Conservation (phyloP, 306 rosid genomes). For the Hippophae tibetana region DNA sequence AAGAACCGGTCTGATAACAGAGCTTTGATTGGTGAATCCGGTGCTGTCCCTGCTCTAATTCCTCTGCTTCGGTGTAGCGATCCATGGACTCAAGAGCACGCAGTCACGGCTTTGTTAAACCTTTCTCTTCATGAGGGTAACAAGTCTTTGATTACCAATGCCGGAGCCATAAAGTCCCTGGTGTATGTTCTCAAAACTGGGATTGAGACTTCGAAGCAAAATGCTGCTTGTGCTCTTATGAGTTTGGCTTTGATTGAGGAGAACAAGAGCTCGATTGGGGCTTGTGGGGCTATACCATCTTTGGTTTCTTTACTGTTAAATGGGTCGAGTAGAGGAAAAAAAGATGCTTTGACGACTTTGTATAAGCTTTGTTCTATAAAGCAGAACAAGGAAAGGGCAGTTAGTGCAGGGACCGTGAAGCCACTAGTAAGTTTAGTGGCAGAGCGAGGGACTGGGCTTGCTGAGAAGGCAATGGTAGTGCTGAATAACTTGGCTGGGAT, state of each 20-base stretch:
- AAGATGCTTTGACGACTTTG: conserved; percentile 72
- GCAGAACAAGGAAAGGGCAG: conserved; percentile 81
- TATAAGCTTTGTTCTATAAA: conserved; percentile 77
- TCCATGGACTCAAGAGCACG: conserved; percentile 93
- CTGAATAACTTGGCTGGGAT: conserved; percentile 64
- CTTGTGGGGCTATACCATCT: conserved; percentile 81
- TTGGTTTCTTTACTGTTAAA: conserved; percentile 60
- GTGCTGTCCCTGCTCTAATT: conserved; percentile 74
- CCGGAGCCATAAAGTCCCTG: conserved; percentile 76
- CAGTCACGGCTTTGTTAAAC: conserved; percentile 76
- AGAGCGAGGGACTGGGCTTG: conserved; percentile 72
- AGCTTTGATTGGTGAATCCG: conserved; percentile 74
- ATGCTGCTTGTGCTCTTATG: conserved; percentile 86
- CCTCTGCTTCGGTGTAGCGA: conserved; percentile 89
- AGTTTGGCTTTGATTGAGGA: conserved; percentile 77
- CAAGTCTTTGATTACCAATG: conserved; percentile 57
- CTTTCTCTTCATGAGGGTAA: conserved; percentile 77
- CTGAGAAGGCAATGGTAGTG: conserved; percentile 97
- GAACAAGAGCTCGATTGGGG: conserved; percentile 79
- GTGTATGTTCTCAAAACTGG: conserved; percentile 88
- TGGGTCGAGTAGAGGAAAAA: conserved; percentile 80
- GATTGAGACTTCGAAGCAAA: conserved; percentile 80
- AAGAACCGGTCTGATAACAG: conserved; percentile 86
- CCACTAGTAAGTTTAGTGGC: conserved; percentile 75
- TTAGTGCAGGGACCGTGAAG: conserved; percentile 82